phyloP scores from a whole-genome alignment of 257 asterid genomes.

The Ilex aquifolium region DNA sequence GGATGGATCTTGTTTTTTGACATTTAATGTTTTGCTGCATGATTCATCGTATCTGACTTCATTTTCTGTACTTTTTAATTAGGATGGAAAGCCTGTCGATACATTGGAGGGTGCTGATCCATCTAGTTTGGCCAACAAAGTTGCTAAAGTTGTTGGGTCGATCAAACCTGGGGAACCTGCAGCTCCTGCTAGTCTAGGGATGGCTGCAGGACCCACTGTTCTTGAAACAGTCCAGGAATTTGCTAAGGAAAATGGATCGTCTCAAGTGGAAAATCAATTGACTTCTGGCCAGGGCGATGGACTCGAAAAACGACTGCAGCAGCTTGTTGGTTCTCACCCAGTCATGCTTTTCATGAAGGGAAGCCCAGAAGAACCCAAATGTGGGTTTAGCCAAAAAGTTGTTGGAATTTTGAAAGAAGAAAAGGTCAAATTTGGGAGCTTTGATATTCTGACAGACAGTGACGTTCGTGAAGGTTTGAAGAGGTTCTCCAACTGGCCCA shows the following conservation, averaged over 20 bases:
- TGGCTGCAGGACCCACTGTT: slow-evolving; percentile 91
- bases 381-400: slow-evolving; percentile 91
- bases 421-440: slow-evolving; percentile 76
- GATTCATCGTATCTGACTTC: too few relatives aligned
- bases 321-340: slow-evolving; percentile 64
- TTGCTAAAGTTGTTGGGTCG: slow-evolving; percentile 83
- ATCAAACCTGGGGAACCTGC: slow-evolving; percentile 73
- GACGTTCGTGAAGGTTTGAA: slow-evolving; percentile 91
- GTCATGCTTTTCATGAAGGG: slow-evolving; percentile 96
- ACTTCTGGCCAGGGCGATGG: slow-evolving; percentile 32
- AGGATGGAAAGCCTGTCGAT: slow-evolving; percentile 81
- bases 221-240: slow-evolving; percentile 77
- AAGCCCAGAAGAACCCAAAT: slow-evolving; percentile 70
- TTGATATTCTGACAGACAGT: slow-evolving; percentile 64
- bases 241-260: slow-evolving; percentile 46
- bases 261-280: slow-evolving; percentile 26
- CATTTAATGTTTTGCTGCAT: too few relatives aligned
- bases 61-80: neutral
- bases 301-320: slow-evolving; percentile 48
- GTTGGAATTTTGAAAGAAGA: slow-evolving; percentile 83
- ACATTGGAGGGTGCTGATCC: slow-evolving; percentile 97
- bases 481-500: slow-evolving; percentile 91
- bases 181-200: slow-evolving; percentile 96
- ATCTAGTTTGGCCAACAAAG: slow-evolving; percentile 92
- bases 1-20: too few relatives aligned